Percentiles rank a stretch among this genome's conserved stretches.
Conservation (phyloP, 129 eudicot species). For the Lactuca sativa region DNA sequence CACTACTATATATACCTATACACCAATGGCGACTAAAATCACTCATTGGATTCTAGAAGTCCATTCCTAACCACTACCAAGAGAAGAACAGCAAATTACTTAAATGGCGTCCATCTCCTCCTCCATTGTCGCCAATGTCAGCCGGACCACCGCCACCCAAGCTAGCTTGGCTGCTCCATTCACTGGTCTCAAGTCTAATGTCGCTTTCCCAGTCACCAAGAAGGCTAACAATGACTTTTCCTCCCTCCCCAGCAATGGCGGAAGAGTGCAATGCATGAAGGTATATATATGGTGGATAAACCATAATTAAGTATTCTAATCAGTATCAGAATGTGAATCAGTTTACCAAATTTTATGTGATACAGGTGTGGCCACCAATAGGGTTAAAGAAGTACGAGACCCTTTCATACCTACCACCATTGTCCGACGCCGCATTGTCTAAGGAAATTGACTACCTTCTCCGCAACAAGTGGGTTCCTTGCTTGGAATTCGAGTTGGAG, state of each 20-base stretch:
- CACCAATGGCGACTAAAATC: slow-evolving; percentile 1
- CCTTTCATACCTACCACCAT: slow-evolving; percentile 54
- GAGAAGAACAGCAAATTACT: neutral
- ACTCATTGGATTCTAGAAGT: slow-evolving; percentile 14
- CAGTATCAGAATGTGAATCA: no score
- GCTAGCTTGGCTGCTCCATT: slow-evolving; percentile 63
- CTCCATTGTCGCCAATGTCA: slow-evolving; percentile 35
- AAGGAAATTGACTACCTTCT: slow-evolving; percentile 34
- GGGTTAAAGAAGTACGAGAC: slow-evolving; percentile 56
- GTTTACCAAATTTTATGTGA: no score
- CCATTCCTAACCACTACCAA: slow-evolving; percentile 10
- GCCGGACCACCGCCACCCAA: slow-evolving; percentile 46
- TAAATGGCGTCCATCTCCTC: slow-evolving; percentile 62
- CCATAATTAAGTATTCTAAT: neutral
- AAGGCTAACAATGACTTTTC: slow-evolving; percentile 50
- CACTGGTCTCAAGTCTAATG: slow-evolving; percentile 56
- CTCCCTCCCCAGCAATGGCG: slow-evolving; percentile 52
- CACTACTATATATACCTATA: slow-evolving; percentile 22
- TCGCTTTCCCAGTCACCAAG: slow-evolving; percentile 53
- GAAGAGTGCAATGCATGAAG: slow-evolving; percentile 72
- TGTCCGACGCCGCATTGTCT: slow-evolving; percentile 15
- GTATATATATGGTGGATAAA: slow-evolving; percentile 22
- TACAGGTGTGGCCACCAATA: slow-evolving; percentile 45
- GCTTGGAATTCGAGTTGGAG: slow-evolving; percentile 45
- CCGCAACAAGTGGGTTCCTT: slow-evolving; percentile 50